Conservation (phyloP, 208 protist species). For the Strigomonas culicis region DNA sequence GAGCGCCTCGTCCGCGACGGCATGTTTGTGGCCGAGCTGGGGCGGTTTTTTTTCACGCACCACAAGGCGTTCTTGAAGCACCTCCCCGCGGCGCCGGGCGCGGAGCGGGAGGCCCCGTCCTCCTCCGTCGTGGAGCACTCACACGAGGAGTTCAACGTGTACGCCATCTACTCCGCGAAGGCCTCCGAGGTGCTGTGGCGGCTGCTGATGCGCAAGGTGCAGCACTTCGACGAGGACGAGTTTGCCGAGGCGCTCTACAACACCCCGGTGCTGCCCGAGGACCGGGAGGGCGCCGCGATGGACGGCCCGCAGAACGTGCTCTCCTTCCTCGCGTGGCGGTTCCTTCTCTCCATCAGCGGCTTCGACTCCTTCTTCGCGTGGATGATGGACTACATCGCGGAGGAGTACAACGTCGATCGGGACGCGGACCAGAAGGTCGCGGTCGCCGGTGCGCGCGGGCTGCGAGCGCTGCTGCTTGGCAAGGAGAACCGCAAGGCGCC, state of each 20-base stretch:
- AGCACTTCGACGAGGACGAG: slow-evolving; percentile 67
- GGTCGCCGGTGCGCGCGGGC: slow-evolving; percentile 51
- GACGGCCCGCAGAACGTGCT: slow-evolving; percentile 37
- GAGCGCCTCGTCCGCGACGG: slow-evolving; percentile 55
- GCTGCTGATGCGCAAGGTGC: slow-evolving; percentile 42
- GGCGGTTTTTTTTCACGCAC: slow-evolving; percentile 59
- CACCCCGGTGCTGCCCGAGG: slow-evolving; percentile 29
- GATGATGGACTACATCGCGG: slow-evolving; percentile 84
- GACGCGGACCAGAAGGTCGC: slow-evolving; percentile 28
- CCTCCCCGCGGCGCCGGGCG: neutral
- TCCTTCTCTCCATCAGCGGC: slow-evolving; percentile 70
- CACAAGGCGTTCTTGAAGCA: slow-evolving; percentile 68
- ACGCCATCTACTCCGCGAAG: slow-evolving; percentile 48
- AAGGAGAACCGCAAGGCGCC: neutral
- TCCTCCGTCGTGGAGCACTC: slow-evolving; percentile 33
- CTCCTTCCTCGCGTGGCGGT: slow-evolving; percentile 73
- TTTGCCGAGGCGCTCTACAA: slow-evolving; percentile 77
- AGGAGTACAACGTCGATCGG: slow-evolving; percentile 63
- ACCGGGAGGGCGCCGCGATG: neutral
- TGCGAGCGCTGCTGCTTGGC: slow-evolving; percentile 55
- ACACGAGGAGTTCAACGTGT: slow-evolving; percentile 69
- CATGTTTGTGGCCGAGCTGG: slow-evolving; percentile 50
- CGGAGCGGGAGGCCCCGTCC: neutral
- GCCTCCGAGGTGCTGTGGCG: slow-evolving; percentile 47
- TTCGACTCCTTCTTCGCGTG: slow-evolving; percentile 77